Evolutionary conservation across 768 basidiomycete genomes (phyloP).

Genomic region (Brasilioporus rufonigricans): DNA sequence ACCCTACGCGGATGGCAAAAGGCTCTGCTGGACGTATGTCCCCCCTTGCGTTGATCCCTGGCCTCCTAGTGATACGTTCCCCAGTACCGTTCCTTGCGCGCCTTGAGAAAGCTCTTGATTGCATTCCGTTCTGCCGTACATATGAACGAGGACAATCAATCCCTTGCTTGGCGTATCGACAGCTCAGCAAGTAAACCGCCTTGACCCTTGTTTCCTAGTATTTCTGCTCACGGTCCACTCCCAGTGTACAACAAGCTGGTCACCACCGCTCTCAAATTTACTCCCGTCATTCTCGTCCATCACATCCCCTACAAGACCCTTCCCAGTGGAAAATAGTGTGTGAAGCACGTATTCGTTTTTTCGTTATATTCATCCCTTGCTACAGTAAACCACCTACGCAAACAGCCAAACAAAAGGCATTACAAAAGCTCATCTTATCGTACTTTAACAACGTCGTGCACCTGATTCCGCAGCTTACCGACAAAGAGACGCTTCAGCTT

Average conservation of each 20-base stretch:
- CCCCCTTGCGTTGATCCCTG: neutral
- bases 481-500: slow-evolving; percentile 61
- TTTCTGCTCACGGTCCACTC: neutral
- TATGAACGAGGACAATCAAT: slow-evolving; percentile 82
- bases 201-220: neutral
- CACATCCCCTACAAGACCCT: slow-evolving; percentile 87
- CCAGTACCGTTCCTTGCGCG: slow-evolving; percentile 84
- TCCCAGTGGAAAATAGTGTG: slow-evolving; percentile 83
- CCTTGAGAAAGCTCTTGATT: slow-evolving; percentile 77
- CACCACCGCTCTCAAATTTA: slow-evolving; percentile 82
- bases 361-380: neutral
- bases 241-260: slow-evolving; percentile 94
- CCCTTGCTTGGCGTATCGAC: slow-evolving; percentile 85
- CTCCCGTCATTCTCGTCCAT: slow-evolving; percentile 83
- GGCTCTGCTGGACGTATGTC: slow-evolving; percentile 72
- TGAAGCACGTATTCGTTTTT: slow-evolving; percentile 4
- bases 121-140: slow-evolving; percentile 91
- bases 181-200: slow-evolving; percentile 46
- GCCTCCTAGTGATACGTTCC: neutral
- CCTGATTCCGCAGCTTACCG: slow-evolving; percentile 71
- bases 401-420: slow-evolving; percentile 73
- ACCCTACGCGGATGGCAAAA: slow-evolving; percentile 85
- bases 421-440: slow-evolving; percentile 85
- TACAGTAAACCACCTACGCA: slow-evolving; percentile 83
- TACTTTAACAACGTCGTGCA: slow-evolving; percentile 87